Evolutionary conservation across 2,329 filamentous ascomycete genomes (phyloP), one percentile per base, ranked within the genome.

Genomic region (Fusarium sp.): DNA sequence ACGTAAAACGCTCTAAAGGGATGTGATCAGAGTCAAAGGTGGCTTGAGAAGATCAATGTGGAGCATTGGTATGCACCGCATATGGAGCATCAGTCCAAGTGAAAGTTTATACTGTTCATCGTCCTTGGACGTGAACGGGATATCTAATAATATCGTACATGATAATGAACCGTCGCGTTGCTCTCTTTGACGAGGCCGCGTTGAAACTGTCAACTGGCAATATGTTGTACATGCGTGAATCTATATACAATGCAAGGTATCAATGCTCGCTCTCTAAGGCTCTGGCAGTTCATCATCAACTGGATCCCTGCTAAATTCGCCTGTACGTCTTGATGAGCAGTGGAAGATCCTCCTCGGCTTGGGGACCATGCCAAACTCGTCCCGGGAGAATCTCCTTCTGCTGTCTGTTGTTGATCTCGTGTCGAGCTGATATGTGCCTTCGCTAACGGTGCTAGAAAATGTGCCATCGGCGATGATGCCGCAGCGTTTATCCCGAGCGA

Each of bases 401-500:
- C 70, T 68, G 2, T 69, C 68, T 7, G 12, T 13, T 0, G 18
- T 54, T 3, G 37, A 39, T 2, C 40, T 34, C 1, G 61, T 30
- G n/a, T 73, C 61, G 10, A 70, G 10, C 7, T 62, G 48, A 30
- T 69, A 66, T 6, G 36, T 52, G 9, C 58, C 54, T 7, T 72
- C 60, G 39, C 68, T 73, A 23, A 65, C 30, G 2, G 52, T 51
- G 6, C 56, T 72, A 1, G 57, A 51, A n/a, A 73, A 73, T 9
- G 71, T 73, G 3, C 68, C 71, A 1, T 73, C 68, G 4, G 60
- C 57, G 48, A 73, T 68, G 8, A 62, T 16, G 10, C 71, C 62
- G 18, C 65, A 68, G 8, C 62, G 54, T 12, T 65, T 70, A 34
- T 73, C 55, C 10, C 73, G 62, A 2, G 77, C 77, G 18, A 84